A percentile compares a stretch with the other conserved stretches of the same genome.
Conservation (phyloP, 495 filamentous ascomycete species). For the Pyronema domesticum region DNA sequence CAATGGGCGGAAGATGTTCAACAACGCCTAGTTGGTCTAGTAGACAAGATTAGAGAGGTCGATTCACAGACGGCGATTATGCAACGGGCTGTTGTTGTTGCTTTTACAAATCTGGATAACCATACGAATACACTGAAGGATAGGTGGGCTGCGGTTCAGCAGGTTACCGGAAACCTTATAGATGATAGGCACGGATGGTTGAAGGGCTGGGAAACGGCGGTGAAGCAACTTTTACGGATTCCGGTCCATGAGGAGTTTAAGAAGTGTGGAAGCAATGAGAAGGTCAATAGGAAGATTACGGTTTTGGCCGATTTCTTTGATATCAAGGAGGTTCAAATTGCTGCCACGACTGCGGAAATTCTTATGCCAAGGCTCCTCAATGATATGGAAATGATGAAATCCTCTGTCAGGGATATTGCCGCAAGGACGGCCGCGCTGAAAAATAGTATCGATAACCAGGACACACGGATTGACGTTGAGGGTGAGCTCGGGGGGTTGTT, state of each 20-base stretch:
- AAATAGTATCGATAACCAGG: slow-evolving; percentile 26
- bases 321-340: slow-evolving; percentile 35
- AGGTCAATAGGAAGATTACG: slow-evolving; percentile 17
- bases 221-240: slow-evolving; percentile 36
- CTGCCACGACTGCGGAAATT: slow-evolving; percentile 32
- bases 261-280: slow-evolving; percentile 23
- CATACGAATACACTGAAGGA: slow-evolving; percentile 44
- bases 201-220: slow-evolving; percentile 38
- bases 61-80: slow-evolving; percentile 41
- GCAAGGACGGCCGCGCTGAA: slow-evolving; percentile 37
- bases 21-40: slow-evolving; percentile 11
- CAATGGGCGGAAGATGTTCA: slow-evolving; percentile 21
- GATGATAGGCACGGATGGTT: slow-evolving; percentile 41
- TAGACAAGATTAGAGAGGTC: slow-evolving; percentile 29
- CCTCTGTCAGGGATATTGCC: slow-evolving; percentile 34
- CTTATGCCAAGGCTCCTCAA: slow-evolving; percentile 36
- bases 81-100: slow-evolving; percentile 42
- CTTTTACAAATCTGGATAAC: slow-evolving; percentile 50
- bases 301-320: slow-evolving; percentile 47
- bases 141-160: slow-evolving; percentile 40
- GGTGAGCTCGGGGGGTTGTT: slow-evolving; percentile 41
- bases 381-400: slow-evolving; percentile 35
- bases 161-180: slow-evolving; percentile 42
- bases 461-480: slow-evolving; percentile 10
- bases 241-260: slow-evolving; percentile 42